Conservation (phyloP, 352 stramenopile species). For the Phytopythium helicoides region DNA sequence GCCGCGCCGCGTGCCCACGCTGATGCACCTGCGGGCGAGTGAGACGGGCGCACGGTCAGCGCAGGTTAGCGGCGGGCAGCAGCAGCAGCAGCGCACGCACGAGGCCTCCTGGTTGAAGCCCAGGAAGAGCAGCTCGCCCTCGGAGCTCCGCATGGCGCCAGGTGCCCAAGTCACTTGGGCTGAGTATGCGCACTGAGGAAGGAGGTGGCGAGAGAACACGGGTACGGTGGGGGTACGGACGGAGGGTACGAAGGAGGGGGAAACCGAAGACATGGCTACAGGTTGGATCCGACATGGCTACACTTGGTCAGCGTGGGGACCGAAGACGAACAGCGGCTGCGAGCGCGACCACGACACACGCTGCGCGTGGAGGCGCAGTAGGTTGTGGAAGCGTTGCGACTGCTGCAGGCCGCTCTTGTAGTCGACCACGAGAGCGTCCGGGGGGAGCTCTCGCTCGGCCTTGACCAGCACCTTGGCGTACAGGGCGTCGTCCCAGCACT, state of each 20-base stretch:
- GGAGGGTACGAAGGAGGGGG: no score
- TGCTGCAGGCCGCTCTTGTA: conserved; percentile 38
- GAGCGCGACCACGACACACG: conserved; percentile 40
- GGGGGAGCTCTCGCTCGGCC: conserved; percentile 33
- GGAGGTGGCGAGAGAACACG: no score
- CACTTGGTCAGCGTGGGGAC: background rate
- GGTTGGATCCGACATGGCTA: background rate
- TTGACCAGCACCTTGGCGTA: conserved; percentile 33
- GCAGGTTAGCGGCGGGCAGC: background rate
- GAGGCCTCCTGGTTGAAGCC: conserved; percentile 93
- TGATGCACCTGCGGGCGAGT: conserved; percentile 74
- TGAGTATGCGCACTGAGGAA: background rate
- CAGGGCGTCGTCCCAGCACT: conserved; percentile 52
- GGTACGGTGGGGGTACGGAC: no score
- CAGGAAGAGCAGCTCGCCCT: conserved; percentile 81
- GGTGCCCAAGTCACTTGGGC: background rate
- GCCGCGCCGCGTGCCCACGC: conserved; percentile 82
- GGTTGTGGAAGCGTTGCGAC: conserved; percentile 23
- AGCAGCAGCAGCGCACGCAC: conserved; percentile 29
- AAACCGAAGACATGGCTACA: no score
- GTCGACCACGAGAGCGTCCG: conserved; percentile 39
- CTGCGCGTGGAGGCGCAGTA: conserved; percentile 16
- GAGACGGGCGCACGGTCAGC: background rate
- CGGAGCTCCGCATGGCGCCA: conserved; percentile 33
- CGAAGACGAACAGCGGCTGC: conserved; percentile 41